phyloP scores from a whole-genome alignment of 495 filamentous ascomycete genomes.

The Daldinia loculata region DNA sequence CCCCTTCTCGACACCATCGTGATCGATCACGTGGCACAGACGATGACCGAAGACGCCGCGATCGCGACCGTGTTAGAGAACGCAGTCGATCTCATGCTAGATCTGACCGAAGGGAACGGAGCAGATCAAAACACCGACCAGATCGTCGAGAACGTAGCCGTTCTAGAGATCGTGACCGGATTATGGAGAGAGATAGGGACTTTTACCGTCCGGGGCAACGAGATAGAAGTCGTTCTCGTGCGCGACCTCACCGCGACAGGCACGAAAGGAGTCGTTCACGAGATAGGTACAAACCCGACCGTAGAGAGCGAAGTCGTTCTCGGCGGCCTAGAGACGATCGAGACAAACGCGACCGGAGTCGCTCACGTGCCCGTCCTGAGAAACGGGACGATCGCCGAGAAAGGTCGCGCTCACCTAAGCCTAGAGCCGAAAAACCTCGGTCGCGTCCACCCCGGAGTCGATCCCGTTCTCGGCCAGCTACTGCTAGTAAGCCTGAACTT shows the following conservation, averaged over 20 bases:
- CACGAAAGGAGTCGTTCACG: slow-evolving; percentile 43
- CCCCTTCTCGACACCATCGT: slow-evolving; percentile 41
- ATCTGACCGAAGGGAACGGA: slow-evolving; percentile 36
- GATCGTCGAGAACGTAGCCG: slow-evolving; percentile 47
- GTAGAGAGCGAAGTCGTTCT: slow-evolving; percentile 54
- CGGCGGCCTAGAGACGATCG: slow-evolving; percentile 39
- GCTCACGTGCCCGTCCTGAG: slow-evolving; percentile 35
- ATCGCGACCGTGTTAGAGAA: slow-evolving; percentile 43
- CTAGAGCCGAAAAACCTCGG: slow-evolving; percentile 40
- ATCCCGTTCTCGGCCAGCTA: slow-evolving; percentile 49
- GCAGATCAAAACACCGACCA: slow-evolving; percentile 38
- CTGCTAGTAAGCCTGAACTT: slow-evolving; percentile 36
- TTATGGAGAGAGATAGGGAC: slow-evolving; percentile 46
- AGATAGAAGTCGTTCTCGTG: slow-evolving; percentile 47
- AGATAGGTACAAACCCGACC: slow-evolving; percentile 47
- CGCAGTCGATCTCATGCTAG: slow-evolving; percentile 37
- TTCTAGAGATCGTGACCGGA: slow-evolving; percentile 46
- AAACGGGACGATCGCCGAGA: slow-evolving; percentile 43
- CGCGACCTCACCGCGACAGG: slow-evolving; percentile 37
- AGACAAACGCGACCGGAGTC: slow-evolving; percentile 45
- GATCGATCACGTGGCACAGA: slow-evolving; percentile 17
- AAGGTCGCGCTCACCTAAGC: slow-evolving; percentile 46
- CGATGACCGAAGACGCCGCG: slow-evolving; percentile 32
- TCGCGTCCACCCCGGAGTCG: slow-evolving; percentile 47
- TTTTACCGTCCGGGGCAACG: slow-evolving; percentile 45